Conservation (phyloP, 2,329 filamentous ascomycete species). For the Fusarium sp. region DNA sequence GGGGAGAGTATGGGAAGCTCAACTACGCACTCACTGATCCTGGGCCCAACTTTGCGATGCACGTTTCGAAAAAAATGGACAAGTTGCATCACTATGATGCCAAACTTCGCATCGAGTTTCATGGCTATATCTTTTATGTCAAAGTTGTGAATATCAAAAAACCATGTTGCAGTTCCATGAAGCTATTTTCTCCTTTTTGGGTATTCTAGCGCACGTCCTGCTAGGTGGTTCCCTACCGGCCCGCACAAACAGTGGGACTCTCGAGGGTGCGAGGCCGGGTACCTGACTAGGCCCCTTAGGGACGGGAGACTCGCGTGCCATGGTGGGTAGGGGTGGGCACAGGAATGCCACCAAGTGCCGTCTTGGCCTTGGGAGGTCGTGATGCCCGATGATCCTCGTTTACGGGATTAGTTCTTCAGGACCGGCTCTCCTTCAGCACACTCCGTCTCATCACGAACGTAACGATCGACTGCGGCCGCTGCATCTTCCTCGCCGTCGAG, state of each 20-base stretch:
- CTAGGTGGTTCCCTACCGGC: neutral
- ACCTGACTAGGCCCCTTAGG: neutral
- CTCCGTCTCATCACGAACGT: conserved; percentile 35
- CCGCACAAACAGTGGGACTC: conserved; percentile 11
- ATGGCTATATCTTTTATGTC: neutral
- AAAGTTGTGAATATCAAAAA: conserved; percentile 18
- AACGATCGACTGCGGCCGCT: conserved; percentile 34
- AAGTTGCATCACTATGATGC: neutral
- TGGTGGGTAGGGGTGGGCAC: neutral
- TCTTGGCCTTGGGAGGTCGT: neutral
- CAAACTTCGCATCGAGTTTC: neutral
- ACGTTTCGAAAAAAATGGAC: neutral
- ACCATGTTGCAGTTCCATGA: conserved; percentile 7
- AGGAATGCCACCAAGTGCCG: neutral
- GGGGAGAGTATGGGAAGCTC: neutral
- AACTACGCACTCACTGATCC: neutral
- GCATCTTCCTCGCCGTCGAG: conserved; percentile 59
- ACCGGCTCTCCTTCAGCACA: conserved; percentile 40
- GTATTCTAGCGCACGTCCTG: conserved; percentile 11
- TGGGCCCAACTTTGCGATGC: neutral
- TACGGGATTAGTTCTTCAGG: conserved; percentile 16
- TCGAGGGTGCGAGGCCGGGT: neutral
- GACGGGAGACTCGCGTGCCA: neutral
- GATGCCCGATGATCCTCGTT: neutral
- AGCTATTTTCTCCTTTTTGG: neutral